phyloP scores from a whole-genome alignment of 2,329 filamentous ascomycete genomes.

The Bertia moriformis region DNA sequence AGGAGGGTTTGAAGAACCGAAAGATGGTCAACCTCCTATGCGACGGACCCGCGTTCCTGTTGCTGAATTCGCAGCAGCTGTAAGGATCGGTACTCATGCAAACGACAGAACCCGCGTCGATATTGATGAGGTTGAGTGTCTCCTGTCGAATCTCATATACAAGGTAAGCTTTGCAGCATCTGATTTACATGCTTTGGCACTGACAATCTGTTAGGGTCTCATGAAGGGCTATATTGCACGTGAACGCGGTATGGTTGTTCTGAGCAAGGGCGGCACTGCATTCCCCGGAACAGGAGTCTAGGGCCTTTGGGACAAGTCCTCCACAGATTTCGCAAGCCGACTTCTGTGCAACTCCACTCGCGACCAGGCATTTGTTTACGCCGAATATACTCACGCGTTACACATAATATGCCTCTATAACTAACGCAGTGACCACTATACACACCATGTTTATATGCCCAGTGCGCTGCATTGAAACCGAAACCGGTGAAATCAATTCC shows the following conservation, averaged over 20 bases:
- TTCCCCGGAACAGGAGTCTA: conserved; percentile 78
- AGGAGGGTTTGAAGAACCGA: conserved; percentile 66
- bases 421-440: too few relatives aligned
- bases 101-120: conserved; percentile 49
- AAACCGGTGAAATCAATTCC: too few relatives aligned
- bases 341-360: too few relatives aligned
- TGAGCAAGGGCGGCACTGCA: conserved; percentile 72
- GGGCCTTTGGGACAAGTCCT: too few relatives aligned
- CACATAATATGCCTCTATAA: too few relatives aligned
- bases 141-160: conserved; percentile 93
- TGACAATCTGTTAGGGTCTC: conserved; percentile 56
- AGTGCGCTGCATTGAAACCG: too few relatives aligned
- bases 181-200: too few relatives aligned
- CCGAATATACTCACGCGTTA: too few relatives aligned
- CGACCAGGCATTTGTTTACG: too few relatives aligned
- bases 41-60: conserved; percentile 68
- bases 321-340: too few relatives aligned
- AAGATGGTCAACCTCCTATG: conserved; percentile 49
- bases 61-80: conserved; percentile 69
- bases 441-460: too few relatives aligned
- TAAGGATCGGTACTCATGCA: conserved; percentile 47
- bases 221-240: conserved; percentile 98
- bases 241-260: conserved; percentile 74
- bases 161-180: conserved; percentile 57
- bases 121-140: conserved; percentile 84